Base-by-base conservation (phyloP, 352 stramenopile species). In the Pythium periplocum region DNA sequence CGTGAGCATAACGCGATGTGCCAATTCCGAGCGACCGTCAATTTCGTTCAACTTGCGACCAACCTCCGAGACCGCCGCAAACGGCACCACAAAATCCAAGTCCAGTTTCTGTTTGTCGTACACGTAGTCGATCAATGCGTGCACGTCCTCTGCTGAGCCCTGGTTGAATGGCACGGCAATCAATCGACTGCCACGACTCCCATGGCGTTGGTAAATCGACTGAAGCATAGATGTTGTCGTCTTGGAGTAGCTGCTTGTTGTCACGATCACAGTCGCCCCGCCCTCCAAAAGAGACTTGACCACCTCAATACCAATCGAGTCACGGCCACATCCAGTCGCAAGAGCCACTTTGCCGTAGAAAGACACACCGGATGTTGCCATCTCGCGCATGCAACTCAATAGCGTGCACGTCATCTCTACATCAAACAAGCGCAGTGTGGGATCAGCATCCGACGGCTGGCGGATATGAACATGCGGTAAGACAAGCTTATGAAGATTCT, bases 1-100 rank as follows among this genome's bases (percentile, higher is more conserved):
- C 26, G 86, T 96, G 43, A 95, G 63, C 83, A 96, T 95, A 55
- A 93, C 87, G 47, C 86, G 84, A 48, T 94, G 86, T 6, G 85
- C 78, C 5, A 93, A 53, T 57, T 96, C 86, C 1, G 80, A 92
- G 10, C 78, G 73, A n/a, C 64, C 73, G 46, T 93, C 83, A 30
- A 96, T 87, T 54, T 91, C 78, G 8, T 65, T 65, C 50, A 96
- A 87, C 43, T 75, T 90, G 36, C 76, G 77, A 26, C 86, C 85
- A 39, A 85, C 66, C 49, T 94, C 85, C 4, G 82, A 90, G 17
- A 93, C 66, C 10, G 85, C 86, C 4, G 83, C 86, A 53, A 96
- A 96, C 17, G 86, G 86, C 26, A 95, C 75, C 2, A 95, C 66
- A 47, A 90, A 94, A 67, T 96, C 86, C 47, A 96, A 41, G 38